Evolutionary conservation across 352 stramenopile species (phyloP).

Genomic region (Phytophthora palmivora): DNA sequence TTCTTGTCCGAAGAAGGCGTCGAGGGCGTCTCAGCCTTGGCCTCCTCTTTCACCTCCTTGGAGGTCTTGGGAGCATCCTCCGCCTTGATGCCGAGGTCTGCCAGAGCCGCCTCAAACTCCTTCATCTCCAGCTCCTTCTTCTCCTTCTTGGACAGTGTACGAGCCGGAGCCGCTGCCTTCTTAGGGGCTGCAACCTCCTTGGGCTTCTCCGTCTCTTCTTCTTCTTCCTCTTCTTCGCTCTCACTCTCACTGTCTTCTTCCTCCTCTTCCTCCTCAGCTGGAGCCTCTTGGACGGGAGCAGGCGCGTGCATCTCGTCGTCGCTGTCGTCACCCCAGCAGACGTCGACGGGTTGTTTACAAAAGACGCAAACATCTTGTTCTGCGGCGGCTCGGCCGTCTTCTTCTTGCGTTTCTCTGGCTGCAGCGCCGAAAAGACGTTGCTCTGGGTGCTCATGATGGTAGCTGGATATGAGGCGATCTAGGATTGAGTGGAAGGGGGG

Average conservation of each 20-base stretch:
- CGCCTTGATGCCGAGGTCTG: slow-evolving; percentile 64
- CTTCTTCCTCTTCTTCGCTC: slow-evolving; percentile 57
- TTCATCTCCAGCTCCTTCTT: slow-evolving; percentile 84
- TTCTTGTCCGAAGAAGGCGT: slow-evolving; percentile 41
- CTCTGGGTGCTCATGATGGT: slow-evolving; percentile 37
- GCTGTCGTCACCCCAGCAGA: slow-evolving; percentile 74
- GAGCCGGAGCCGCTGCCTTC: slow-evolving; percentile 38
- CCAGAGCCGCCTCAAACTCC: slow-evolving; percentile 71
- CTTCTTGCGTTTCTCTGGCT: slow-evolving; percentile 78
- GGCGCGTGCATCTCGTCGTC: slow-evolving; percentile 73
- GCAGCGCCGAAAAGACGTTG: slow-evolving; percentile 58
- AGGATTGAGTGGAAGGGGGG: slow-evolving; percentile 31
- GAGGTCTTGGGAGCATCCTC: slow-evolving; percentile 21
- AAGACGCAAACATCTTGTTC: slow-evolving; percentile 71
- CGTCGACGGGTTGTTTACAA: slow-evolving; percentile 73
- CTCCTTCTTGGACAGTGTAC: slow-evolving; percentile 81
- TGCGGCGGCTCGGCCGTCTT: slow-evolving; percentile 46
- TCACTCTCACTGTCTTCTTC: slow-evolving; percentile 48
- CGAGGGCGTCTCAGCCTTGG: slow-evolving; percentile 41
- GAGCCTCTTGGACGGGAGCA: slow-evolving; percentile 41
- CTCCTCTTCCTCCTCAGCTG: slow-evolving; percentile 56
- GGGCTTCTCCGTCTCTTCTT: slow-evolving; percentile 50
- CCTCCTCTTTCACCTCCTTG: slow-evolving; percentile 47
- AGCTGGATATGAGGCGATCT: slow-evolving; percentile 1
- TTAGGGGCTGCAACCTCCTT: slow-evolving; percentile 35